Evolutionary conservation across 306 rosid species (phyloP).

Genomic region (Prunus padus): DNA sequence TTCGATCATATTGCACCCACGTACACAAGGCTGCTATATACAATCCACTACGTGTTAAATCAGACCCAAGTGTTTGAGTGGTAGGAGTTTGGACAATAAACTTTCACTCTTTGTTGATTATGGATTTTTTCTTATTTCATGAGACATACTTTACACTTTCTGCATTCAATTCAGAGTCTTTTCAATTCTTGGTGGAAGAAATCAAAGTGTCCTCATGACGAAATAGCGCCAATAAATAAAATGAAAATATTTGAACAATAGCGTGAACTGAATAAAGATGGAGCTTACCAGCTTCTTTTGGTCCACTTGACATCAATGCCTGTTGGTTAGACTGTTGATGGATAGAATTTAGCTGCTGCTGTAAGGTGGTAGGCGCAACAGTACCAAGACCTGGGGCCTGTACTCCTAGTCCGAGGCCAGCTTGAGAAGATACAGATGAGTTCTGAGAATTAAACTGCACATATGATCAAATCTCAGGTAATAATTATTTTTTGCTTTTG

Average conservation of each 20-base stretch:
- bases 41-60: not conserved
- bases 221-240: not conserved
- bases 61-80: not conserved
- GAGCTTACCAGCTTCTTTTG: constrained; percentile 62
- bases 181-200: not conserved
- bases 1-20: not conserved
- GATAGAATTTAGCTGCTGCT: constrained; percentile 67
- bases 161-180: not conserved
- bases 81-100: not conserved
- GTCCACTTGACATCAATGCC: constrained; percentile 48
- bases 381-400: constrained; percentile 66
- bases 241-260: not conserved
- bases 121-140: not conserved
- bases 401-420: constrained; percentile 74
- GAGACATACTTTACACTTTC: not conserved
- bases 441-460: constrained; percentile 81
- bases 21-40: not conserved
- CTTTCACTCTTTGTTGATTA: not conserved
- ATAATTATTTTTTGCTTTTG: not conserved
- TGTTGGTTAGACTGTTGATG: constrained; percentile 76
- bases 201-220: not conserved
- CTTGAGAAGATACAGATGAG: constrained; percentile 67
- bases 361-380: constrained; percentile 62
- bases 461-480: constrained; percentile 15
- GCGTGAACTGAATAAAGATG: not conserved